These are phyloP conservation scores for Penicillium steckii DNA, from an alignment of 495 filamentous ascomycete species.

Conservation along the genomic window DNA sequence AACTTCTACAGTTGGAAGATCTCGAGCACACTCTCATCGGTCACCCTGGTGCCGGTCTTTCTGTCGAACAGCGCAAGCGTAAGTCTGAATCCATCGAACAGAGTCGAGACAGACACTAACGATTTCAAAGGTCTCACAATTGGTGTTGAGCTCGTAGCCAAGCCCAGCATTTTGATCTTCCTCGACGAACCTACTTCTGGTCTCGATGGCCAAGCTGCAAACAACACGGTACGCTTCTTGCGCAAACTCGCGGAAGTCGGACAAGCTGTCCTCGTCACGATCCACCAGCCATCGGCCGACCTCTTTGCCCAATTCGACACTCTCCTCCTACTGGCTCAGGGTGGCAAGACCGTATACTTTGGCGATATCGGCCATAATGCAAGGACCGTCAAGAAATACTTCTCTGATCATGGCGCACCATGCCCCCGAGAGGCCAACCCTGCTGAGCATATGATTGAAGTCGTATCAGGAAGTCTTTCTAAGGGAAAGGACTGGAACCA, in stretches of 20 bases:
- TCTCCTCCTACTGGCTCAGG: slow-evolving; percentile 64
- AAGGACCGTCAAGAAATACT: slow-evolving; percentile 62
- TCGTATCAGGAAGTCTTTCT: slow-evolving; percentile 50
- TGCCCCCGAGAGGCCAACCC: slow-evolving; percentile 75
- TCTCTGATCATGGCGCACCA: slow-evolving; percentile 70
- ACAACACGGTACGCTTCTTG: slow-evolving; percentile 64
- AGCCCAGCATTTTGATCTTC: slow-evolving; percentile 68
- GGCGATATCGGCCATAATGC: slow-evolving; percentile 60
- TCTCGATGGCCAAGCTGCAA: slow-evolving; percentile 62
- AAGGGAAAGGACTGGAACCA: slow-evolving; percentile 59
- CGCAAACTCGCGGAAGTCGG: slow-evolving; percentile 65
- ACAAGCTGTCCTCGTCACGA: slow-evolving; percentile 71
- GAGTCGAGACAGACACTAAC: slow-evolving; percentile 8
- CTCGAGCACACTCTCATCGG: slow-evolving; percentile 56
- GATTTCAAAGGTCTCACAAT: slow-evolving; percentile 37
- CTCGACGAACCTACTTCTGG: slow-evolving; percentile 77
- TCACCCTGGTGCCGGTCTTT: slow-evolving; percentile 48
- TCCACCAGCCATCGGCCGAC: slow-evolving; percentile 72
- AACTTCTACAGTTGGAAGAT: slow-evolving; percentile 56
- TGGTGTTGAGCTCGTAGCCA: slow-evolving; percentile 62
- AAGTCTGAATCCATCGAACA: slow-evolving; percentile 11
- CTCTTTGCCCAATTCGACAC: slow-evolving; percentile 74
- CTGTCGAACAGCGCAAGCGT: slow-evolving; percentile 61
- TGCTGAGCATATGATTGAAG: slow-evolving; percentile 92
- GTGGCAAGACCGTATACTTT: slow-evolving; percentile 72